Conservation (phyloP, 2,329 filamentous ascomycete species). For the Xylariaceae sp. region DNA sequence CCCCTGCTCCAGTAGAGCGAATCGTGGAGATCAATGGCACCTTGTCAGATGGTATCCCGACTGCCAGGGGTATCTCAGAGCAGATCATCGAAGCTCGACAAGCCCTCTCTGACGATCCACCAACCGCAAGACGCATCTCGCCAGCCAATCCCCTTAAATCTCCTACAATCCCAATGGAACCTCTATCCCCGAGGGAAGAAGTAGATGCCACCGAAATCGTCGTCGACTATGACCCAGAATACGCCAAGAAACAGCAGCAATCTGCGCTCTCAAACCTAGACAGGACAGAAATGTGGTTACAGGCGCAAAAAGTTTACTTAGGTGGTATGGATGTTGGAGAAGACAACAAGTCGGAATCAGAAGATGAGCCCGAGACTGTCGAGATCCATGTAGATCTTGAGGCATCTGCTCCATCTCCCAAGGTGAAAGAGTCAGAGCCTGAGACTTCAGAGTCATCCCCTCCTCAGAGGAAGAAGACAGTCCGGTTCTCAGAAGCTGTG, state of each 20-base stretch:
- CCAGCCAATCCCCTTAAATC: constrained; percentile 24
- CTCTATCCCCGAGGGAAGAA: constrained; percentile 44
- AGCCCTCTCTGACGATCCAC: constrained; percentile 20
- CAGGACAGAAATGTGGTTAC: constrained; percentile 81
- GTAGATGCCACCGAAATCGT: constrained; percentile 62
- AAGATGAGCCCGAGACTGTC: constrained; percentile 31
- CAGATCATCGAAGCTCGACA: constrained; percentile 32
- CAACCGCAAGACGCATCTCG: constrained; percentile 27
- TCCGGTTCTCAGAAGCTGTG: constrained; percentile 63
- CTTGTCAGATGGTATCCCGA: constrained; percentile 60
- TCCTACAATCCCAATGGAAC: constrained; percentile 25
- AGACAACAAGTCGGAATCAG: constrained; percentile 30
- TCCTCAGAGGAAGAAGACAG: constrained; percentile 61
- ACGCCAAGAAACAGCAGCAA: constrained; percentile 68
- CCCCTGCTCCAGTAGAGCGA: constrained; percentile 57
- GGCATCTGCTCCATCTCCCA: constrained; percentile 1
- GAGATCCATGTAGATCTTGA: constrained; percentile 25
- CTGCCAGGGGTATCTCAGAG: constrained; percentile 50
- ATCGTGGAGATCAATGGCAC: constrained; percentile 57
- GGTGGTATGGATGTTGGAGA: constrained; percentile 59
- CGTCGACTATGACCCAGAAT: constrained; percentile 69
- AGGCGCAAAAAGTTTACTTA: constrained; percentile 75
- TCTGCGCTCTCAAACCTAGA: constrained; percentile 71
- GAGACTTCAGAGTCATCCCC: constrained; percentile 15
- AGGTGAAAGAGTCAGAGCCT: constrained; percentile 22